Evolutionary conservation across 768 basidiomycete genomes (phyloP), one percentile per base, ranked within the genome.

Genomic region (Trametes punicea): DNA sequence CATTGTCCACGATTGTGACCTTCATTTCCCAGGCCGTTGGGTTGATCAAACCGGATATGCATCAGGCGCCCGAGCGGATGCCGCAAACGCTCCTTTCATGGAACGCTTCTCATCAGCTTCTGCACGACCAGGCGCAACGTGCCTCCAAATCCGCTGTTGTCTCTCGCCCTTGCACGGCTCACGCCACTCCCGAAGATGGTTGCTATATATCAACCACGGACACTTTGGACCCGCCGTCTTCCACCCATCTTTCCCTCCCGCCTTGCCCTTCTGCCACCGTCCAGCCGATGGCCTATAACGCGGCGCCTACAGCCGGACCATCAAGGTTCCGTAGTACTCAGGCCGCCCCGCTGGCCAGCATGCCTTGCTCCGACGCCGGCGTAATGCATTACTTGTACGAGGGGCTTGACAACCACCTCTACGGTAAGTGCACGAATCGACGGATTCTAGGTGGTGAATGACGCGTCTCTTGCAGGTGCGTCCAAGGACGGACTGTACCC

Each of bases 31-130:
- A 46, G 44, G 49, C 18, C 36, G 3, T 33, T 51, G 59, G 59
- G 49, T 51, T 60, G 51, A 60, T 60, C 59, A 25, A 13, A 26
- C 59, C 55, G 34, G 55, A 60, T 60, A 38, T 20, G 56, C 39
- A 29, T n/a, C 55, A 56, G 57, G 46, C 46, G 39, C 39, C 57
- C 50, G 45, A 39, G 40, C 51, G 33, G 41, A 47, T 38, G 36
- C 48, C 54, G 42, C 53, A 50, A 59, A 59, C 40, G 47, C 49
- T 54, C 53, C 52, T 59, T 59, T 55, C 58, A 45, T 40, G 41
- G 46, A 26, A 39, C 13, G 36, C 51, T 59, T 53, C 51, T 30
- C 46, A 42, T 36, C 40, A 48, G 46, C 53, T 39, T 47, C 53
- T 55, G 44, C 46, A 34, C 52, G 25, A 47, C 25, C 31, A 33